Base-by-base conservation (phyloP, 345 rosid species). In the Cardamine resedifolia region DNA sequence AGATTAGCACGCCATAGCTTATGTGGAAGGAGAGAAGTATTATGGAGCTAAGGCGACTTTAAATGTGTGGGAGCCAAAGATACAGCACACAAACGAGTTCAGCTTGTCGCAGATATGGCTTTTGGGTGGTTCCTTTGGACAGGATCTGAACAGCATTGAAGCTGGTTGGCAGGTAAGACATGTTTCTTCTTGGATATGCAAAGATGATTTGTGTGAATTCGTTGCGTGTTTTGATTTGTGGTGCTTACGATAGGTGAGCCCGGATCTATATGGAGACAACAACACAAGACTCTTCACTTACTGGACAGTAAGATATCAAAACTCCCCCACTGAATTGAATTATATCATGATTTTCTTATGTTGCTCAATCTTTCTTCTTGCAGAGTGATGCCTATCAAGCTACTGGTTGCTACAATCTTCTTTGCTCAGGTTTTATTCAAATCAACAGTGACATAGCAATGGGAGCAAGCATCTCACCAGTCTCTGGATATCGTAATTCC, bases 361-460 rank as follows among this genome's bases (percentile, higher is more conserved):
- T 41, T 68, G 12, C 50, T 67, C 15, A 68, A 51, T 14, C 45
- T 23, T 26, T 47, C 26, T 67, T 61, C 38, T 36, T 65, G 51
- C 85, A 94, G 99, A 95, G 98, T 65, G 99, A 95, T 85, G 97
- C 98, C 11, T 94, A 94, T 64, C 97, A 91, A 85, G 98, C 98
- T 55, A 91, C 98, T 9, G 98, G 98, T 11, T 94, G 98, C 90
- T 94, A 94, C 82, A 94, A 94, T 82, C 98, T 91, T 30, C 96
- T 91, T 23, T 94, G 98, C 84, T 89, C 96, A 2, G 98, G 98
- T 48, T 94, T 94, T 71, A 88, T 94, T 77, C 98, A 94, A 77
- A 86, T 91, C 77, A 91, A 94, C 82, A 88, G 86, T 73, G 85
- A 83, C 81, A 85, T 94, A 73, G 98, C 98, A 73, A 88, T 94